These are phyloP conservation scores for Candida bentonensis DNA, from an alignment of 805 yeast genomes.

Conservation along the genomic window DNA sequence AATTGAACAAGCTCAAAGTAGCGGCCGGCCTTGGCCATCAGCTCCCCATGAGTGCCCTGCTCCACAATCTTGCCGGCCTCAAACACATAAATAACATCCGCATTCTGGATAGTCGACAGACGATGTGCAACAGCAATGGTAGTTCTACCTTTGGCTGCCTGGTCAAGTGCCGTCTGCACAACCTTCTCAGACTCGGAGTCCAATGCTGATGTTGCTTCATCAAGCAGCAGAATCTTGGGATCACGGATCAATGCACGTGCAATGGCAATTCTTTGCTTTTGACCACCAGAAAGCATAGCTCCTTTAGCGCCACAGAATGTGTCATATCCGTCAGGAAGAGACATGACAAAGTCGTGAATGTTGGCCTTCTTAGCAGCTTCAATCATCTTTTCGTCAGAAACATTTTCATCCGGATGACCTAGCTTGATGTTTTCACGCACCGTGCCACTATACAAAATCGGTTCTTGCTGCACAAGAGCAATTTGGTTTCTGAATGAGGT, in stretches of 20 bases:
- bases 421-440: slow-evolving; percentile 42
- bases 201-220: slow-evolving; percentile 56
- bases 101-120: slow-evolving; percentile 50
- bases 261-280: slow-evolving; percentile 63
- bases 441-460: slow-evolving; percentile 40
- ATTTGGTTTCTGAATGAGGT: slow-evolving; percentile 36
- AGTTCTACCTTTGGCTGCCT: slow-evolving; percentile 59
- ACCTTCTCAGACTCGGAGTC: slow-evolving; percentile 62
- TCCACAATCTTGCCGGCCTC: slow-evolving; percentile 51
- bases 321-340: slow-evolving; percentile 47
- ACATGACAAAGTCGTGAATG: slow-evolving; percentile 39
- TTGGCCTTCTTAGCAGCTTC: slow-evolving; percentile 39
- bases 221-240: slow-evolving; percentile 49
- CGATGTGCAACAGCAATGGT: slow-evolving; percentile 80
- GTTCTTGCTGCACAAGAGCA: slow-evolving; percentile 52
- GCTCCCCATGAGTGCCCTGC: slow-evolving; percentile 37
- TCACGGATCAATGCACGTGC: slow-evolving; percentile 59
- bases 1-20: slow-evolving; percentile 27
- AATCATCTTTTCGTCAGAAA: slow-evolving; percentile 30
- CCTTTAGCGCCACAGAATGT: slow-evolving; percentile 45
- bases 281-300: slow-evolving; percentile 56
- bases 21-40: slow-evolving; percentile 25
- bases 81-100: slow-evolving; percentile 48
- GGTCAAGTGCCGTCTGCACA: slow-evolving; percentile 57
- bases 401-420: slow-evolving; percentile 25